phyloP scores from a whole-genome alignment of 2,329 filamentous ascomycete species.

The Colletotrichum orbiculare region DNA sequence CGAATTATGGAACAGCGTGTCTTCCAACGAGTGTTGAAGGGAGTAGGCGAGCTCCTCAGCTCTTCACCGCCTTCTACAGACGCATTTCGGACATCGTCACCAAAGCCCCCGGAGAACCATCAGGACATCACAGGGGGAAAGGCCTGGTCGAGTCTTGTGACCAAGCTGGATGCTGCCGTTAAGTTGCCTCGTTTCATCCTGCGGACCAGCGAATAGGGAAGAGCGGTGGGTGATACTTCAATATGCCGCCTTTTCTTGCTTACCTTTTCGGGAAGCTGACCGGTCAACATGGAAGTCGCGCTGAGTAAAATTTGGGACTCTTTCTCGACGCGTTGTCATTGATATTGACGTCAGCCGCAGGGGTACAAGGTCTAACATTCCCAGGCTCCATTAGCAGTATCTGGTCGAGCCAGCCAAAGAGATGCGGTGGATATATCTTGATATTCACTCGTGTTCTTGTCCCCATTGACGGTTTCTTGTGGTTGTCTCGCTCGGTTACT shows the following conservation, averaged over 20 bases:
- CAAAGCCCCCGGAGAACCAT: not conserved
- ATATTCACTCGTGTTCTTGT: not conserved
- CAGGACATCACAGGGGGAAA: constrained; percentile 13
- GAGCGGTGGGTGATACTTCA: constrained; percentile 31
- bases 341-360: constrained; percentile 30
- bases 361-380: constrained; percentile 1
- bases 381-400: not conserved
- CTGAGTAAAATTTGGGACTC: not conserved
- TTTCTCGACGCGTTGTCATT: not conserved
- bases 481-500: no score
- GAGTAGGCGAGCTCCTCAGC: no score
- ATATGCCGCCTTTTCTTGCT: constrained; percentile 33
- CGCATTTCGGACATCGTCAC: not conserved
- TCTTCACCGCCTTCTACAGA: constrained; percentile 22
- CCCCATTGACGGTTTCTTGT: no score
- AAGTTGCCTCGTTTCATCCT: constrained; percentile 35
- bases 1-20: no score
- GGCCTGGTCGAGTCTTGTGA: constrained; percentile 26
- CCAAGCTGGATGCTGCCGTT: not conserved
- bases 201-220: constrained; percentile 28
- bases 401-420: not conserved
- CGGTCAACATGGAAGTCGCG: constrained; percentile 1
- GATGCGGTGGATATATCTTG: no score
- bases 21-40: no score
- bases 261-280: constrained; percentile 25